Evolutionary conservation across 164 flowering plant genomes (phyloP), one percentile per base, ranked within the genome.

Genomic region (Santalum album): DNA sequence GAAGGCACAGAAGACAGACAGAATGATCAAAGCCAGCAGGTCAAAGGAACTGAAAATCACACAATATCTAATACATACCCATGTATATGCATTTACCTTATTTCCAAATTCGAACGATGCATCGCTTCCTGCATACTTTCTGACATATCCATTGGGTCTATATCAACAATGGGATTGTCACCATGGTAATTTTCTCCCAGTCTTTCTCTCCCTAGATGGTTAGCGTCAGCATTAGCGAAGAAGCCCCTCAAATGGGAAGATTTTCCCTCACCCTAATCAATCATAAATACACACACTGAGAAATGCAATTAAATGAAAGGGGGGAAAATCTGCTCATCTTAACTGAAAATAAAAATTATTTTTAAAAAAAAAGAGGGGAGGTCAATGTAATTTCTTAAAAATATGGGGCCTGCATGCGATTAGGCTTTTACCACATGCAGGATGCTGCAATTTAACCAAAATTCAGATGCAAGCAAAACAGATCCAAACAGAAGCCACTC

Each of bases 71-170:
- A 71, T 43, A 78, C 68, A 62, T 72, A 70, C 63, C 65, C 59
- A 64, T 32, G 39, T 55, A 69, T 78, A 29, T 9, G 4, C 34
- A 29, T 29, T 29, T 29, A 92, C 99, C 96, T 92, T 82, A 87
- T 69, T 63, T 92, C 99, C 80, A 92, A 69, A 66, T 82, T 90
- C 35, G 96, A 92, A 16, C 91, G 90, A 48, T 84, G 88, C 96
- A 92, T 71, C 25, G 96, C 99, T 72, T 92, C 96, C 71, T 89
- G 96, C 91, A 92, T 83, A 69, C 96, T 76, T 55, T 82, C 95
- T 26, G 94, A 76, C 91, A 87, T 78, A 58, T 92, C 99, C 83
- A 82, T 79, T 4, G 91, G 80, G 46, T 92, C 96, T 50, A 81
- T 55, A 66, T 82, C 88, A 53, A 42, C 64, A 49, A 66, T 32